phyloP scores from a whole-genome alignment of 2,329 filamentous ascomycete species.

The Massarina eburnea region DNA sequence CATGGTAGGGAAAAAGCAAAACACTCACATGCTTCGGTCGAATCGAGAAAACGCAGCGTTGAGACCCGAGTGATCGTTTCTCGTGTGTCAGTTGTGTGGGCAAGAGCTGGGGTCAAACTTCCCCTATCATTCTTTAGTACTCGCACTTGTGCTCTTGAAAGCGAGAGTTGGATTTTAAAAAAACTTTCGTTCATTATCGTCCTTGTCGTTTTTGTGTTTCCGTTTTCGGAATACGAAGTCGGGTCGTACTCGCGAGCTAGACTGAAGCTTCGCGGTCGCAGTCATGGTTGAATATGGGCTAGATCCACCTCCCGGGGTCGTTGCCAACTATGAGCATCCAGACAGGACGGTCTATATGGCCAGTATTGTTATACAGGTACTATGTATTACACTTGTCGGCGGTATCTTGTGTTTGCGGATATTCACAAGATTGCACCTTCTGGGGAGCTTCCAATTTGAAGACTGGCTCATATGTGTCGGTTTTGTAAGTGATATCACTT shows the following conservation, averaged over 20 bases:
- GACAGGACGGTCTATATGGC: conserved; percentile 23
- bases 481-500: conserved; percentile 2
- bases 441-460: conserved; percentile 34
- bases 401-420: conserved; percentile 36
- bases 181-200: too few species aligned
- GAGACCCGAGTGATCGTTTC: too few species aligned
- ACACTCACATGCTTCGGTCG: too few species aligned
- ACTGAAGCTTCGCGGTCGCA: background rate
- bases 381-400: conserved; percentile 40
- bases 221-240: background rate
- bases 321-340: conserved; percentile 20
- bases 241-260: background rate
- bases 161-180: too few species aligned
- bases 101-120: too few species aligned
- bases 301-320: conserved; percentile 15
- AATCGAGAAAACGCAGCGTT: too few species aligned
- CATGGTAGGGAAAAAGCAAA: background rate
- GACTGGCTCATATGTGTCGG: conserved; percentile 32
- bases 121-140: too few species aligned
- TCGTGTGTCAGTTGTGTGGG: too few species aligned
- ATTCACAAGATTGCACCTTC: conserved; percentile 33
- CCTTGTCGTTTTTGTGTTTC: background rate
- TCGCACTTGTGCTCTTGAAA: too few species aligned
- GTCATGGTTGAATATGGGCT: conserved; percentile 6
- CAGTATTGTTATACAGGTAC: conserved; percentile 39